Evolutionary conservation across 148 eudicot species (phyloP).

Genomic region (Spergularia marina): DNA sequence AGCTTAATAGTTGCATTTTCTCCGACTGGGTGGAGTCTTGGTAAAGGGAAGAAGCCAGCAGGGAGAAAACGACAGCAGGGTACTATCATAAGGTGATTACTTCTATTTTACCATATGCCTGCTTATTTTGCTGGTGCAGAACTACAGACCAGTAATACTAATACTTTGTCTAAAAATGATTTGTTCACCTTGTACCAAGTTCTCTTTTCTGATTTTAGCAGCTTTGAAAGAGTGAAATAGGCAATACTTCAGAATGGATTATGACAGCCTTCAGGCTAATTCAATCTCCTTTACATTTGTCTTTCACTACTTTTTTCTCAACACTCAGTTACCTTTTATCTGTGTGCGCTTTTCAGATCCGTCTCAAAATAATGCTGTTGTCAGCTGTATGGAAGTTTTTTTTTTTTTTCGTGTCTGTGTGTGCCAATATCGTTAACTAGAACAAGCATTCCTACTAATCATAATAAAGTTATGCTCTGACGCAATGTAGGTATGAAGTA

Average conservation of each 20-base stretch:
- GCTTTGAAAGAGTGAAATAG: too few species aligned
- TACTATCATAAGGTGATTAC: conserved; percentile 76
- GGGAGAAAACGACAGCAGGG: conserved; percentile 97
- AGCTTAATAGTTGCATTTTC: conserved; percentile 89
- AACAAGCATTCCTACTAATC: not conserved
- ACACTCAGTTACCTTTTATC: too few species aligned
- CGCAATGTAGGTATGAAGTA: conserved; percentile 77
- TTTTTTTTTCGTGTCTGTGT: not conserved
- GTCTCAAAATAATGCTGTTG: too few species aligned
- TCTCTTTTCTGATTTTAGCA: not conserved
- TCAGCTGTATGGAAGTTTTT: not conserved
- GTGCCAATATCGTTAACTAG: not conserved
- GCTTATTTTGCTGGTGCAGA: not conserved
- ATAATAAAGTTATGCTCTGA: not conserved
- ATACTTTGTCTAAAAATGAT: not conserved
- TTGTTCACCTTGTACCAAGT: not conserved
- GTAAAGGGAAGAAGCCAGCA: conserved; percentile 78
- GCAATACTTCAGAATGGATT: not conserved
- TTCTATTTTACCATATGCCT: conserved; percentile 1
- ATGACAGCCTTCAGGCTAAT: not conserved
- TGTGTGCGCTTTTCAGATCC: too few species aligned
- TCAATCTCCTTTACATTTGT: not conserved
- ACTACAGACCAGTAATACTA: not conserved
- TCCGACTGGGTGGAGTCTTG: conserved; percentile 94
- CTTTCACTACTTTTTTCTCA: too few species aligned